Percentiles rank a stretch among this genome's conserved stretches.
Conservation (phyloP, 768 basidiomycete species). For the Fomitopsis pulvina region DNA sequence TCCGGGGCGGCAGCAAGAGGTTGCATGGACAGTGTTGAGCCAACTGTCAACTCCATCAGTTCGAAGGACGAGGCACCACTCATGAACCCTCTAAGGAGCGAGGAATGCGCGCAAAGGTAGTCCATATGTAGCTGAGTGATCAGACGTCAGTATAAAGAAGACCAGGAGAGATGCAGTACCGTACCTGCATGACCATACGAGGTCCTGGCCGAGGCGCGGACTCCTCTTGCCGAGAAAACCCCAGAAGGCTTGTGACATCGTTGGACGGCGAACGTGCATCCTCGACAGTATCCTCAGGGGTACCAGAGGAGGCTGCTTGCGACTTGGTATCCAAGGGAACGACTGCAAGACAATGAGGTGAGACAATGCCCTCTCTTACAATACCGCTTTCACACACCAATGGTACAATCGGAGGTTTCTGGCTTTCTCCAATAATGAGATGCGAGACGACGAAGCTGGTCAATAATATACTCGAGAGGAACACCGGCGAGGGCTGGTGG, state of each 20-base stretch:
- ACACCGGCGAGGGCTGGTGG: conserved; percentile 56
- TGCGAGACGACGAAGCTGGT: conserved; percentile 62
- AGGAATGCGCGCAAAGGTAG: conserved; percentile 78
- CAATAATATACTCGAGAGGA: conserved; percentile 67
- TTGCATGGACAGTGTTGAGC: conserved; percentile 35
- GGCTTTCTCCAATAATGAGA: conserved; percentile 67
- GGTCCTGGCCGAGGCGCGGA: conserved; percentile 44
- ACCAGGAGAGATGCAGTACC: conserved; percentile 15
- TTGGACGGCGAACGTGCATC: neutral
- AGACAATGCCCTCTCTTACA: neutral
- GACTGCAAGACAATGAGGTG: conserved; percentile 13
- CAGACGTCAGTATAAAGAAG: neutral
- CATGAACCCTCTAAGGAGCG: conserved; percentile 64
- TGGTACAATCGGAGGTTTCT: conserved; percentile 74
- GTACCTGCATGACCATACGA: conserved; percentile 57
- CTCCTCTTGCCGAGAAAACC: conserved; percentile 27
- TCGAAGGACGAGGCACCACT: conserved; percentile 59
- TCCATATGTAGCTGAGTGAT: conserved; percentile 64
- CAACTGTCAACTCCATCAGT: conserved; percentile 37
- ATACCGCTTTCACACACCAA: conserved; percentile 37
- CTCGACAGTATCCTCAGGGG: neutral
- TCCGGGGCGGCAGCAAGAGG: conserved; percentile 47
- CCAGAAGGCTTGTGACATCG: neutral
- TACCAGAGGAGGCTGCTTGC: conserved; percentile 4
- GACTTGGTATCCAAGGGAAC: conserved; percentile 17